Conservation (phyloP, 805 yeast genomes). For the Spathaspora hagerdaliae region DNA sequence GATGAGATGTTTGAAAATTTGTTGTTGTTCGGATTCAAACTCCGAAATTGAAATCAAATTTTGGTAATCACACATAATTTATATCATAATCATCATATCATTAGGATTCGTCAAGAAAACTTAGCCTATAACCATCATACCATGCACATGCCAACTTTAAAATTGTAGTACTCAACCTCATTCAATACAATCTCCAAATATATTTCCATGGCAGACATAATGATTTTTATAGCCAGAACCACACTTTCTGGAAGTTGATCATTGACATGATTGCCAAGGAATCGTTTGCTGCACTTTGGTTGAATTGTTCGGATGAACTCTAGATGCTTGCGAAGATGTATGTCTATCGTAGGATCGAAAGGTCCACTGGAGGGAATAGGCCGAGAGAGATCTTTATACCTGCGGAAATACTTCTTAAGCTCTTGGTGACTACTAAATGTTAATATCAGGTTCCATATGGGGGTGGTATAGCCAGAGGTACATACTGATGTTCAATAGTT, state of each 20-base stretch:
- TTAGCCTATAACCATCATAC: background rate
- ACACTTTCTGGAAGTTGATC: background rate
- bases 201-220: background rate
- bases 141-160: conserved; percentile 5
- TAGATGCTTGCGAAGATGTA: conserved; percentile 3
- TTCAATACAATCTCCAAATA: conserved; percentile 3
- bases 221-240: background rate
- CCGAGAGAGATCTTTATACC: background rate
- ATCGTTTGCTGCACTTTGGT: background rate
- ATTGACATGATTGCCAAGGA: background rate
- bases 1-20: too few species aligned
- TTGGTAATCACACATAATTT: too few species aligned
- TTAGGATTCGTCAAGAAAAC: too few species aligned
- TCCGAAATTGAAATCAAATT: too few species aligned
- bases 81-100: too few species aligned
- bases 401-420: background rate
- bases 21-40: too few species aligned
- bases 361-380: too few species aligned
- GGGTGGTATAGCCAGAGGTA: background rate
- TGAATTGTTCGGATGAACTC: conserved; percentile 1
- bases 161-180: conserved; percentile 3
- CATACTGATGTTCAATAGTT: conserved; percentile 1
- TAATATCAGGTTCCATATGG: background rate
- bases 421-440: background rate
- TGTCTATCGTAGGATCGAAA: background rate